Evolutionary conservation across 2,329 filamentous ascomycete species (phyloP), one percentile per base, ranked within the genome.

Genomic region (Ophiostoma himal-ulmi): DNA sequence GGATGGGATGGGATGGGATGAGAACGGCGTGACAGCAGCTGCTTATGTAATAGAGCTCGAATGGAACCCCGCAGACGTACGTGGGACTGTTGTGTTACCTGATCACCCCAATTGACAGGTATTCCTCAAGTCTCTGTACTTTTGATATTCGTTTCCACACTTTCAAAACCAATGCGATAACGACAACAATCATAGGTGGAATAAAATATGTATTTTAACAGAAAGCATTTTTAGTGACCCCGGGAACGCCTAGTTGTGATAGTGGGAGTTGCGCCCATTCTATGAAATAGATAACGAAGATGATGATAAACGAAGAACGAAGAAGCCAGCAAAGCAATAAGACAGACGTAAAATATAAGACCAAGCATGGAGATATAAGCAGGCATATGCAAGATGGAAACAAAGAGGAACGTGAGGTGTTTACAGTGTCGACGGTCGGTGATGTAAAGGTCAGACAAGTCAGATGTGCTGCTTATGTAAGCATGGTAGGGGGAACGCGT

Each of bases 181-280:
- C 11, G 8, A 22, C 36, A 39, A 20, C 2, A 39, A 11, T 26
- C 1, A 64, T 37, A 64, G 60, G 8, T 36, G 30, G 36, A 65
- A 65, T 39, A 22, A 65, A 36, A 65, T 26, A 39, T 65, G 36
- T 65, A 65, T 65, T 41, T 64, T 11, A 39, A 39, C 20, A 22
- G 20, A 65, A 65, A 65, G 36, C 62, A 36, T 65, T 65, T 65
- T 65, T 64, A 65, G 62, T 41, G 34, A 39, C 62, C 67, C 52
- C 67, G 5, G 22, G 54, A 62, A 39, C 60, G 44, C 68, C 60
- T 52, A 57, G 62, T 69, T 66, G 41, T 41, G 36, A 6, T 22
- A 65, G 37, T 65, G 62, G 62, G 62, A 65, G 62, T 65, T 65
- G 36, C 62, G 62, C 62, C 62, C 62, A 65, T 26, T 65, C 41